Evolutionary conservation across 495 filamentous ascomycete species (phyloP).

Genomic region (Penicillium nucicola): DNA sequence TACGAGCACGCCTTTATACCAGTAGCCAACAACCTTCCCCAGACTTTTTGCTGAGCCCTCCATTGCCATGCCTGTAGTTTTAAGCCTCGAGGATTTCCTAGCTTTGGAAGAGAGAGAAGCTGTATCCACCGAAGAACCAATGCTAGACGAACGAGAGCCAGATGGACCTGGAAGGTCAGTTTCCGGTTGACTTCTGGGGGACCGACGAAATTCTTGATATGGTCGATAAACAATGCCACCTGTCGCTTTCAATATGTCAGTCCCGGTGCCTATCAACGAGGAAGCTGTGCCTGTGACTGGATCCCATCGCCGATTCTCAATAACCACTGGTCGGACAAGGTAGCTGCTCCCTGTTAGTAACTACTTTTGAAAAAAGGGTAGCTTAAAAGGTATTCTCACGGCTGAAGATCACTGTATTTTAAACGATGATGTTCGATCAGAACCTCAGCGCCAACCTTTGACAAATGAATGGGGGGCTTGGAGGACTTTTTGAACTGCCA

Average conservation of each 20-base stretch:
- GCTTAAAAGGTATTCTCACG: conserved; percentile 9
- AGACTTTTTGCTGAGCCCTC: conserved; percentile 28
- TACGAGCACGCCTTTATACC: conserved; percentile 43
- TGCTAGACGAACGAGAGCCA: neutral
- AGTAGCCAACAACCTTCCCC: conserved; percentile 25
- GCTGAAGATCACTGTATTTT: conserved; percentile 60
- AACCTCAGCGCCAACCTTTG: conserved; percentile 63
- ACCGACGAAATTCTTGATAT: conserved; percentile 24
- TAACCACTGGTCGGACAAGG: conserved; percentile 20
- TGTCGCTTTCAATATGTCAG: conserved; percentile 25
- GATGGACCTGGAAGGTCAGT: neutral
- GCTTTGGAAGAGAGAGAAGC: neutral
- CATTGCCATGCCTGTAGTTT: conserved; percentile 15
- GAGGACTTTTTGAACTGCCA: conserved; percentile 57
- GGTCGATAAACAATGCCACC: conserved; percentile 33
- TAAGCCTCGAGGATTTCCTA: conserved; percentile 1
- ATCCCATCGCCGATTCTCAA: conserved; percentile 39
- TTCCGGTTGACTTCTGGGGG: neutral
- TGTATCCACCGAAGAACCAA: neutral
- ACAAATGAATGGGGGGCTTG: conserved; percentile 54
- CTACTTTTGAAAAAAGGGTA: neutral
- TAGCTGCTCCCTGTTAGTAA: neutral
- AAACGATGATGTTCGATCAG: conserved; percentile 56
- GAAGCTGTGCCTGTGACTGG: conserved; percentile 45
- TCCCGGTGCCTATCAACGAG: conserved; percentile 22